phyloP scores from a whole-genome alignment of 257 asterid genomes.

The Primulina tabacum region DNA sequence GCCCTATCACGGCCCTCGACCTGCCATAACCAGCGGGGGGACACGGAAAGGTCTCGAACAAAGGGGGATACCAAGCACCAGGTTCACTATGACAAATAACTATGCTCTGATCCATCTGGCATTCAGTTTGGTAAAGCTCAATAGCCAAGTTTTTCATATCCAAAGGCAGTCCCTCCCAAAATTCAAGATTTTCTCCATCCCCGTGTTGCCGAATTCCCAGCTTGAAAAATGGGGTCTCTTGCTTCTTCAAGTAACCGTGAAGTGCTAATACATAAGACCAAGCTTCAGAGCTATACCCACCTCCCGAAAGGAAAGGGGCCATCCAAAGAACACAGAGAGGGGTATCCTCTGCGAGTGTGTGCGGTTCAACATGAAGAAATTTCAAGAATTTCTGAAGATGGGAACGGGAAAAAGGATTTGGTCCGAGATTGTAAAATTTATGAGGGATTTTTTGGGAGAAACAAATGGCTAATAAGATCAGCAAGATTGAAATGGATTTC shows the following conservation, averaged over 20 bases:
- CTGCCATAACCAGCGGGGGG: conserved; percentile 48
- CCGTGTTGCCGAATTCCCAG: conserved; percentile 73
- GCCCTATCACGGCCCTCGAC: conserved; percentile 62
- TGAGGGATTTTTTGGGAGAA: conserved; percentile 26
- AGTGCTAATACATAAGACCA: conserved; percentile 86
- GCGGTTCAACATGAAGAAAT: conserved; percentile 19
- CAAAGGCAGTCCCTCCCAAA: conserved; percentile 78
- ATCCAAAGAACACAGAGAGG: conserved; percentile 77
- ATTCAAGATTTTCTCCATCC: conserved; percentile 55
- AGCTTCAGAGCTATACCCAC: conserved; percentile 93
- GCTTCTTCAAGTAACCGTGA: conserved; percentile 33
- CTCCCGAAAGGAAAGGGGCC: conserved; percentile 95
- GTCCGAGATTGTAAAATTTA: conserved; percentile 24
- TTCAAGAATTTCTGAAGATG: background rate
- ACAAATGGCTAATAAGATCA: conserved; percentile 49
- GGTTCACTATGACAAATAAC: conserved; percentile 94
- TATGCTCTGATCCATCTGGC: conserved; percentile 54
- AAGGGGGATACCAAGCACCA: conserved; percentile 92
- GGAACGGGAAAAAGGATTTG: conserved; percentile 7
- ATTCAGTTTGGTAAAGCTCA: conserved; percentile 45
- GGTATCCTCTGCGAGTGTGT: conserved; percentile 14
- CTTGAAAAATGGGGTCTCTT: conserved; percentile 41
- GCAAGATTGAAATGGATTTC: conserved; percentile 48
- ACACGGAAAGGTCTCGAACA: conserved; percentile 71
- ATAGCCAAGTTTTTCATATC: conserved; percentile 57